These are phyloP conservation scores for Phytophthora palmivora DNA, from an alignment of 352 stramenopile species.

Conservation along the genomic window DNA sequence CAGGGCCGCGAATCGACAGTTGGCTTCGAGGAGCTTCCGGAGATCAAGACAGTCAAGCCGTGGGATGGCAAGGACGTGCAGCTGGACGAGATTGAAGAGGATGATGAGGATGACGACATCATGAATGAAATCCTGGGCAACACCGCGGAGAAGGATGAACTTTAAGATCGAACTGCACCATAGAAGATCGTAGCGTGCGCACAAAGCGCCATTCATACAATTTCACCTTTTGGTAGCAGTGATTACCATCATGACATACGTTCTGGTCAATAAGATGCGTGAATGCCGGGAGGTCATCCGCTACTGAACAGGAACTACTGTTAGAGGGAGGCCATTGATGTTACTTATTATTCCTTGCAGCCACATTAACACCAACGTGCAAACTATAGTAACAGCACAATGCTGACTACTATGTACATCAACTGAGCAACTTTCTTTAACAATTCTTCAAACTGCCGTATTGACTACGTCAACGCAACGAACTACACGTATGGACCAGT, in stretches of 20 bases:
- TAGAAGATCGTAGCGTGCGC: slow-evolving; percentile 23
- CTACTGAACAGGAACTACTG: no score
- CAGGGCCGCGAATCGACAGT: slow-evolving; percentile 72
- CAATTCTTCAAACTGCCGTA: no score
- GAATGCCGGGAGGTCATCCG: no score
- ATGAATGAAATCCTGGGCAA: slow-evolving; percentile 84
- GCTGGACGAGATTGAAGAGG: slow-evolving; percentile 74
- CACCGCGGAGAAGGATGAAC: slow-evolving; percentile 74
- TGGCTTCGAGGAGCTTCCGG: slow-evolving; percentile 65
- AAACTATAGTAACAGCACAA: no score
- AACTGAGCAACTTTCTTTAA: no score
- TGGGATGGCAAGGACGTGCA: slow-evolving; percentile 89
- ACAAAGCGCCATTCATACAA: slow-evolving; percentile 14
- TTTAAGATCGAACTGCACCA: slow-evolving; percentile 49
- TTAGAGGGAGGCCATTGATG: no score
- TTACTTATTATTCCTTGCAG: no score
- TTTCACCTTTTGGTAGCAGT: slow-evolving; percentile 18
- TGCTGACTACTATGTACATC: no score
- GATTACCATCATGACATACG: background rate
- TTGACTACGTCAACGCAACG: no score
- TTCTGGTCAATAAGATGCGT: background rate
- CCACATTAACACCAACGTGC: no score
- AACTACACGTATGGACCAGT: no score
- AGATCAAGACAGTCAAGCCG: slow-evolving; percentile 64
- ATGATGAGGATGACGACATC: slow-evolving; percentile 89